Conservation (phyloP, 257 asterid species). For the Orobanche coerulescens region DNA sequence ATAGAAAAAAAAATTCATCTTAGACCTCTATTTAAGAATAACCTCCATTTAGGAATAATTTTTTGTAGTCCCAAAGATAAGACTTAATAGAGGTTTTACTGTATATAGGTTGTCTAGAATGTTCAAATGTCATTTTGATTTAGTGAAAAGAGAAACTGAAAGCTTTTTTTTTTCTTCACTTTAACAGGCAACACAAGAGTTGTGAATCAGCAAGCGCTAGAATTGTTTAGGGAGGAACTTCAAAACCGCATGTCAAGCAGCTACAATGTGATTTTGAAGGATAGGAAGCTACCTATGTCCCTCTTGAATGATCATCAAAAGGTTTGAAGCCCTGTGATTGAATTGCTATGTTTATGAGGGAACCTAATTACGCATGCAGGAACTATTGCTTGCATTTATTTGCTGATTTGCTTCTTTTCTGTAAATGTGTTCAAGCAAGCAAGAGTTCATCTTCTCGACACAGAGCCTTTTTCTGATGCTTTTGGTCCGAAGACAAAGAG, state of each 20-base stretch:
- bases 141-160: background rate
- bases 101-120: too few species aligned
- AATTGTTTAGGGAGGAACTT: slow-evolving; percentile 78
- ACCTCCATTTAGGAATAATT: too few species aligned
- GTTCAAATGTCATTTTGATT: background rate
- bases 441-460: slow-evolving; percentile 91
- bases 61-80: too few species aligned
- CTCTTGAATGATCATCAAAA: slow-evolving; percentile 80
- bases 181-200: slow-evolving; percentile 68
- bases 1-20: too few species aligned
- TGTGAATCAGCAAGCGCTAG: slow-evolving; percentile 81
- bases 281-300: slow-evolving; percentile 80
- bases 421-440: slow-evolving; percentile 51
- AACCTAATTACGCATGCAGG: background rate
- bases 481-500: slow-evolving; percentile 88
- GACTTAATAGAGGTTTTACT: too few species aligned
- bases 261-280: slow-evolving; percentile 82
- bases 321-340: slow-evolving; percentile 36
- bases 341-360: slow-evolving; percentile 4
- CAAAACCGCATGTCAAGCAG: slow-evolving; percentile 63
- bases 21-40: too few species aligned
- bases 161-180: background rate
- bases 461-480: slow-evolving; percentile 77
- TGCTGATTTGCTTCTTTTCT: slow-evolving; percentile 15
- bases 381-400: background rate